Evolutionary conservation across 2,329 filamentous ascomycete species (phyloP).

Genomic region (Colletotrichum zoysiae): DNA sequence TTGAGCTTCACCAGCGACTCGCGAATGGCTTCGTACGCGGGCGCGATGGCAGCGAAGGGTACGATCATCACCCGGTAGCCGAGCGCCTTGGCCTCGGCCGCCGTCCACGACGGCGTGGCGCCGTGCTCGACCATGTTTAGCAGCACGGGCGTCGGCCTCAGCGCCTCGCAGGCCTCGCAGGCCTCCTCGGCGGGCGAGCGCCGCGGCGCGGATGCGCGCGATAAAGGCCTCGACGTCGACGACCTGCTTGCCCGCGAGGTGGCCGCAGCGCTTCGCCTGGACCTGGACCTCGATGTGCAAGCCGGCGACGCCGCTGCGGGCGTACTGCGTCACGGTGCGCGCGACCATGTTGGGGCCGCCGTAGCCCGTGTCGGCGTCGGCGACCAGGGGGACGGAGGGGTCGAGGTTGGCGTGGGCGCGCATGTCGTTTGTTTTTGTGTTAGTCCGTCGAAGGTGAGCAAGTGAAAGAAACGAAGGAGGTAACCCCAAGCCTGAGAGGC

Average conservation of each 20-base stretch:
- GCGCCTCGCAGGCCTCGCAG: constrained; percentile 56
- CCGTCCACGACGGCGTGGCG: constrained; percentile 65
- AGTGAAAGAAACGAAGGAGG: not conserved
- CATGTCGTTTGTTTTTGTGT: constrained; percentile 65
- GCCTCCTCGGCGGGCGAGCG: constrained; percentile 66
- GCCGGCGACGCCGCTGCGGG: constrained; percentile 67
- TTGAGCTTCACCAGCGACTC: constrained; percentile 54
- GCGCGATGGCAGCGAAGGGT: constrained; percentile 62
- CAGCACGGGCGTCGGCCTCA: constrained; percentile 64
- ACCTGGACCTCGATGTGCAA: constrained; percentile 75
- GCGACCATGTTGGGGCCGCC: constrained; percentile 66
- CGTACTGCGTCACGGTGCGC: constrained; percentile 66
- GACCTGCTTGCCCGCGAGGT: constrained; percentile 71
- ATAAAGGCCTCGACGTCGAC: constrained; percentile 64
- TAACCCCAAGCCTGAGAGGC: not conserved
- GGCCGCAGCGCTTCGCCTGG: constrained; percentile 74
- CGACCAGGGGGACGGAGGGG: constrained; percentile 68
- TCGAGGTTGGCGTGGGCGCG: constrained; percentile 69
- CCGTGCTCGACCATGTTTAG: constrained; percentile 71
- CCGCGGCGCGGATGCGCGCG: constrained; percentile 69
- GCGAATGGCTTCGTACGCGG: constrained; percentile 58
- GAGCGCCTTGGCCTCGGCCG: constrained; percentile 64
- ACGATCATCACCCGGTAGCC: constrained; percentile 72
- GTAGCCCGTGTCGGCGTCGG: constrained; percentile 71
- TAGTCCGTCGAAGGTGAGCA: not conserved